Conservation (phyloP, 1,284 basidiomycete genomes). For the Ganoderma leucocontextum region DNA sequence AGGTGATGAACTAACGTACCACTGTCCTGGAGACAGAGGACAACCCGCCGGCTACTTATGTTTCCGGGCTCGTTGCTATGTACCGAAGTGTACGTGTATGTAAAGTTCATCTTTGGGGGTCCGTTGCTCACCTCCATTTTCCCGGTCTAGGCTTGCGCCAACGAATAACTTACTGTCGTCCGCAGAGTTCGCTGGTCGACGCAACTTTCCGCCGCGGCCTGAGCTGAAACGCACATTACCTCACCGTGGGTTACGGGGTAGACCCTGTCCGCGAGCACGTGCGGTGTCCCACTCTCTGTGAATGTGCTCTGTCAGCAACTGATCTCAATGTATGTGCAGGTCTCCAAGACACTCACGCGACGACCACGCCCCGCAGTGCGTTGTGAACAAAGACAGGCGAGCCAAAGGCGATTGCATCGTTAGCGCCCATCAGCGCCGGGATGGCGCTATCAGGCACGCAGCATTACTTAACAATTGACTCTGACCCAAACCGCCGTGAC, state of each 20-base stretch:
- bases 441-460: too few relatives aligned
- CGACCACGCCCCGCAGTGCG: not conserved
- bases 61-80: conserved; percentile 24
- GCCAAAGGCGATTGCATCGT: not conserved
- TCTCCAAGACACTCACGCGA: not conserved
- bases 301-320: not conserved
- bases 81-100: conserved; percentile 22
- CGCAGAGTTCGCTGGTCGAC: not conserved
- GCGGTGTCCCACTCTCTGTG: not conserved
- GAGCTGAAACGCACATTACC: not conserved
- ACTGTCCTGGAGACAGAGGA: not conserved
- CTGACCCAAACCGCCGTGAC: not conserved
- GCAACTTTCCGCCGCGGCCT: not conserved
- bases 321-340: not conserved
- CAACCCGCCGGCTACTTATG: not conserved
- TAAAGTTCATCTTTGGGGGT: conserved; percentile 28
- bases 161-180: not conserved
- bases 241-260: conserved; percentile 4
- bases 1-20: not conserved
- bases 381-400: not conserved
- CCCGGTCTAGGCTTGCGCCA: conserved; percentile 3
- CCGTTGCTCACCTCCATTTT: conserved; percentile 11
- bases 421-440: not conserved
- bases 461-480: too few relatives aligned
- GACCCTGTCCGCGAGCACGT: not conserved